These are phyloP conservation scores for Ceratocystis lukuohia DNA, from an alignment of 2,329 filamentous ascomycete species.

Conservation along the genomic window DNA sequence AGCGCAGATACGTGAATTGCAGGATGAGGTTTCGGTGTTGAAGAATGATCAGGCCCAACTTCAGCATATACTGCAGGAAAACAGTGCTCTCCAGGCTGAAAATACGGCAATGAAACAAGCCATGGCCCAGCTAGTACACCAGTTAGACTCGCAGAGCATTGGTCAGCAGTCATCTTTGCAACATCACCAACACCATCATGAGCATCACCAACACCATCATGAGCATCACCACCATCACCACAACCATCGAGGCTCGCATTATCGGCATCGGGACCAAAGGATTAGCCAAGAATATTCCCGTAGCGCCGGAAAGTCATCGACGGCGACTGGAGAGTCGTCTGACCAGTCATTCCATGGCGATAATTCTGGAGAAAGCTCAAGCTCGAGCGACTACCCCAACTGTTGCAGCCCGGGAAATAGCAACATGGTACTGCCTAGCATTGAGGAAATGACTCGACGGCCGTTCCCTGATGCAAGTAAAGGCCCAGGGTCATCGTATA, in stretches of 20 bases:
- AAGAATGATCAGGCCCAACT: slow-evolving; percentile 40
- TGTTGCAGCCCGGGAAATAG: background rate
- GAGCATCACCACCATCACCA: slow-evolving; percentile 15
- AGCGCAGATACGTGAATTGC: slow-evolving; percentile 58
- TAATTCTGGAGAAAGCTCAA: background rate
- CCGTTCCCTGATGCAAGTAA: background rate
- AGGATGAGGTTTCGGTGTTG: slow-evolving; percentile 18
- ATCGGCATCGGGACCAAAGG: slow-evolving; percentile 5
- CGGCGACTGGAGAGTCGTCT: background rate
- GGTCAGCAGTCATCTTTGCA: background rate
- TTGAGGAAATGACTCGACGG: background rate
- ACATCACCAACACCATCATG: slow-evolving; percentile 13
- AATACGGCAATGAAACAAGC: slow-evolving; percentile 56
- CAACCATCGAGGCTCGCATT: slow-evolving; percentile 10
- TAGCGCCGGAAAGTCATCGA: background rate
- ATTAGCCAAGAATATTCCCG: background rate
- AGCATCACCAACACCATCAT: slow-evolving; percentile 13
- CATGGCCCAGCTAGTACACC: slow-evolving; percentile 25
- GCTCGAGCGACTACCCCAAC: background rate
- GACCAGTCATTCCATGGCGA: background rate
- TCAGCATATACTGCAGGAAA: slow-evolving; percentile 59
- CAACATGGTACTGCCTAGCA: background rate
- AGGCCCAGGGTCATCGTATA: background rate
- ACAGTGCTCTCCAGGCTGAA: slow-evolving; percentile 64
- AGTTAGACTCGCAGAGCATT: slow-evolving; percentile 14